Conservation (phyloP, 192 early-diverging fungal genomes). For the Phlyctochytrium planicorne region DNA sequence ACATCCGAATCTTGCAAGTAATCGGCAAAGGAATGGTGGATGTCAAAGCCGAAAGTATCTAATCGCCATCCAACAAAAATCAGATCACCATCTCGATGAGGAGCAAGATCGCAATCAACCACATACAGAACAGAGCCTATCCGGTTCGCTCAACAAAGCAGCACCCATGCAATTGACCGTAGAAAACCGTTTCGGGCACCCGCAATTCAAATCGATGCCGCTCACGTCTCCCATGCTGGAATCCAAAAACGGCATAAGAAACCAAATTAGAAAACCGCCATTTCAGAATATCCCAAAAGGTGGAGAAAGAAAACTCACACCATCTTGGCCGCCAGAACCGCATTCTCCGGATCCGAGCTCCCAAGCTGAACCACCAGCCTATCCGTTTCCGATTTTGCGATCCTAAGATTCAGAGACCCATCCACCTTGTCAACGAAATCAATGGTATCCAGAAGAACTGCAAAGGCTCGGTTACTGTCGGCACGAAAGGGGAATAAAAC, state of each 20-base stretch:
- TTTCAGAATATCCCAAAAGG: slow-evolving; percentile 74
- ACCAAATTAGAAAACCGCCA: slow-evolving; percentile 90
- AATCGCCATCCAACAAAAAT: slow-evolving; percentile 2
- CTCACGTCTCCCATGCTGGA: slow-evolving; percentile 75
- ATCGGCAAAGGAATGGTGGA: slow-evolving; percentile 74
- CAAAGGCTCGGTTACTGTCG: not conserved
- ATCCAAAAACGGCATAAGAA: slow-evolving; percentile 42
- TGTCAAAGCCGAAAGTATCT: slow-evolving; percentile 53
- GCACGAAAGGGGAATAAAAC: not conserved
- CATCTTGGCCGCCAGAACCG: slow-evolving; percentile 77
- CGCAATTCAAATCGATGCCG: slow-evolving; percentile 96
- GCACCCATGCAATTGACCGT: slow-evolving; percentile 93
- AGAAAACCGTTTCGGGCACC: slow-evolving; percentile 96
- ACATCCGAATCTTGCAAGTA: slow-evolving; percentile 79
- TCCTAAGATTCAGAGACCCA: slow-evolving; percentile 64
- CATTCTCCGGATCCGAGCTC: slow-evolving; percentile 80
- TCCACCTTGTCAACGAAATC: slow-evolving; percentile 67
- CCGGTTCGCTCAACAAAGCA: slow-evolving; percentile 81
- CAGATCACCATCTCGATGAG: not conserved
- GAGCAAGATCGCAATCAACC: slow-evolving; percentile 6
- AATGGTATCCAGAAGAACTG: slow-evolving; percentile 64
- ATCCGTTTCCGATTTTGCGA: slow-evolving; percentile 74
- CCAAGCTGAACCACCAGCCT: slow-evolving; percentile 91
- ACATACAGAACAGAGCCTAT: slow-evolving; percentile 66
- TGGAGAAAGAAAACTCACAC: slow-evolving; percentile 54